Base-by-base conservation (phyloP, 2,329 filamentous ascomycete species). In the Clonostachys rhizophaga region DNA sequence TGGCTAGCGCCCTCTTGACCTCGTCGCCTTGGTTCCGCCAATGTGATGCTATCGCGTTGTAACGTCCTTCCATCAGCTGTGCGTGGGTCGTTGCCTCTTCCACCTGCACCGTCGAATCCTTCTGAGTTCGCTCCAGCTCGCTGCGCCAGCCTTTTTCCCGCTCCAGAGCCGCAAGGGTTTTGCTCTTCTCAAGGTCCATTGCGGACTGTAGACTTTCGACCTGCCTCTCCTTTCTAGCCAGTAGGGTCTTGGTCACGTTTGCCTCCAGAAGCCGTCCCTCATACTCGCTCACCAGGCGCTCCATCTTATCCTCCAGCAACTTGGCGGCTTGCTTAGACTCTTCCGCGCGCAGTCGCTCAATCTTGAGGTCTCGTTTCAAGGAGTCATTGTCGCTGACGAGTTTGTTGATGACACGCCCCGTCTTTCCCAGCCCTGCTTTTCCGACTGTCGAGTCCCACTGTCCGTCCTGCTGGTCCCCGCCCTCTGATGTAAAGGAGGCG, bases 351-450 rank as follows among this genome's bases (percentile, higher is more conserved):
- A 86, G 62, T 17, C 74, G 72, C 63, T 87, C 84, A 48, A 86
- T 79, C 57, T 85, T 75, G 48, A 88, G 72, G 52, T 92, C 87
- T 45, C 87, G 79, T 56, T 87, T 87, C 42, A 92, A 72, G 39
- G 83, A 78, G 58, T 92, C 88, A 55, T 91, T 91, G 60, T 92
- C 88, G 46, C 84, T 84, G 60, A 90, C 88, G 46, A 94, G 77
- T 59, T 83, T 82, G 67, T 94, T 89, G 64, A 94, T 92, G 45
- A 90, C 86, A 34, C 86, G 76, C 9, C 86, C 86, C 10, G 84
- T 89, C 70, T 90, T 90, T 40, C 86, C 86, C 3, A 86, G 68
- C 4, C 81, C 83, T 8, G 84, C 84, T 59, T 85, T 84, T 54
- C 84, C 84, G 42, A 87, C 78, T 4, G 83, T 83, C 33, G 82